These are phyloP conservation scores for Petasospora fabianii DNA, from an alignment of 1,139 yeast species.

Conservation along the genomic window DNA sequence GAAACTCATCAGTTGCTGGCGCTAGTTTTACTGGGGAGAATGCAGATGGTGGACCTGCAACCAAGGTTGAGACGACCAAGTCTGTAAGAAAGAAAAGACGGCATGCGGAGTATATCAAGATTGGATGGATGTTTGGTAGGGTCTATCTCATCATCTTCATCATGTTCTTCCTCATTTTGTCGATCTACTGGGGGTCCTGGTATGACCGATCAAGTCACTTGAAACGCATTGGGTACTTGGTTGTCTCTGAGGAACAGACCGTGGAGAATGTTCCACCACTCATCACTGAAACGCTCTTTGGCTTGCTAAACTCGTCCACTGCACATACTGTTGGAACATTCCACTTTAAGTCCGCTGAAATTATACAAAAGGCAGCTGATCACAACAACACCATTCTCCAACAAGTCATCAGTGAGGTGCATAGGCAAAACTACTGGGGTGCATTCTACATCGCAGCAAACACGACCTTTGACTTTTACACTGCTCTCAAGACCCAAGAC, in stretches of 20 bases:
- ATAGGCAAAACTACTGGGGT: conserved; percentile 47
- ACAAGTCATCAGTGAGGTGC: conserved; percentile 30
- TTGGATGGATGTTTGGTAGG: conserved; percentile 10
- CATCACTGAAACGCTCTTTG: conserved; percentile 29
- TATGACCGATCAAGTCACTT: conserved; percentile 39
- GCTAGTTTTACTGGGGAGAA: neutral
- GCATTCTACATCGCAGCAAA: conserved; percentile 40
- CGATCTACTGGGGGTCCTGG: conserved; percentile 60
- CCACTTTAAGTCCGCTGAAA: conserved; percentile 8
- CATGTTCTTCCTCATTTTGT: conserved; percentile 28
- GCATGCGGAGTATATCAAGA: conserved; percentile 7
- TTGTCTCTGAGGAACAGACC: conserved; percentile 41
- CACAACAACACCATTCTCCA: conserved; percentile 13
- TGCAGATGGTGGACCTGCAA: too few relatives aligned
- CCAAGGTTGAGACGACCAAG: conserved; percentile 6
- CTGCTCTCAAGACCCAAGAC: conserved; percentile 30
- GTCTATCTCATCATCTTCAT: conserved; percentile 17
- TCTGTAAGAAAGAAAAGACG: conserved; percentile 9
- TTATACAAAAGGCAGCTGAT: conserved; percentile 8
- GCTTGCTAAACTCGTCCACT: conserved; percentile 9
- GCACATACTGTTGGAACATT: conserved; percentile 17
- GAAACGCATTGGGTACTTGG: conserved; percentile 40
- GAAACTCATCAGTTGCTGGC: neutral
- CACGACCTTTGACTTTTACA: conserved; percentile 33
- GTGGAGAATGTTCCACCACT: conserved; percentile 28